Evolutionary conservation across 1,139 yeast species (phyloP).

Genomic region (Maudiozyma humilis): DNA sequence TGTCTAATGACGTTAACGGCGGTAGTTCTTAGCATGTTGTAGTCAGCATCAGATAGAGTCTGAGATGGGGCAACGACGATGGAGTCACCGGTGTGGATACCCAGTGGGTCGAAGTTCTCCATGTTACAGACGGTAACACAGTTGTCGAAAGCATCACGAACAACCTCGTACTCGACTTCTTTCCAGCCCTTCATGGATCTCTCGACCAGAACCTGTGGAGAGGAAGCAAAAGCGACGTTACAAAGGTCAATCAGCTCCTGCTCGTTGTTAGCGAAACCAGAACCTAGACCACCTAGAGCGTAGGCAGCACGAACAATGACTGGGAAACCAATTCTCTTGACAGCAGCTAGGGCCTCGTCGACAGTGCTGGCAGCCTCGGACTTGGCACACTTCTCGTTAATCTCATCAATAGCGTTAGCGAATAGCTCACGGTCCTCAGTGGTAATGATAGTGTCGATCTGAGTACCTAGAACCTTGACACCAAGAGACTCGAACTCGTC

Average conservation of each 20-base stretch:
- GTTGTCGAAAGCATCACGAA: constrained; percentile 93
- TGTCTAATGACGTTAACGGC: constrained; percentile 97
- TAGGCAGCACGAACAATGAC: constrained; percentile 96
- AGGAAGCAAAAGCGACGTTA: constrained; percentile 85
- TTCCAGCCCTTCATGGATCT: constrained; percentile 99
- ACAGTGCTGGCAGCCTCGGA: constrained; percentile 78
- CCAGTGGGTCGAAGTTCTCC: constrained; percentile 98
- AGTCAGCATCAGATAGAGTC: constrained; percentile 93
- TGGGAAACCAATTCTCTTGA: constrained; percentile 83
- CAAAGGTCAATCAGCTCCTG: constrained; percentile 76
- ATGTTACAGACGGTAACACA: constrained; percentile 98
- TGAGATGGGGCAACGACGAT: constrained; percentile 98
- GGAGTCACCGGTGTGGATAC: constrained; percentile 98
- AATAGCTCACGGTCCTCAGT: constrained; percentile 97
- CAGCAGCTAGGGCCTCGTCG: constrained; percentile 78
- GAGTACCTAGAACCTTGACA: constrained; percentile 94
- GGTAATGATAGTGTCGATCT: constrained; percentile 88
- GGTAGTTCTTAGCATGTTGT: constrained; percentile 95
- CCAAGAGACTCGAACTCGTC: constrained; percentile 90
- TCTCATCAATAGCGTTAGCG: constrained; percentile 90
- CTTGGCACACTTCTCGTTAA: constrained; percentile 87
- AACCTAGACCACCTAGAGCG: constrained; percentile 96
- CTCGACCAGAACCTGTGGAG: constrained; percentile 94
- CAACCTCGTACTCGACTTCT: constrained; percentile 97
- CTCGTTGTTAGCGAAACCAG: constrained; percentile 93